Base-by-base conservation (phyloP, 2,329 filamentous ascomycete genomes). In the Botrytis paeoniae region DNA sequence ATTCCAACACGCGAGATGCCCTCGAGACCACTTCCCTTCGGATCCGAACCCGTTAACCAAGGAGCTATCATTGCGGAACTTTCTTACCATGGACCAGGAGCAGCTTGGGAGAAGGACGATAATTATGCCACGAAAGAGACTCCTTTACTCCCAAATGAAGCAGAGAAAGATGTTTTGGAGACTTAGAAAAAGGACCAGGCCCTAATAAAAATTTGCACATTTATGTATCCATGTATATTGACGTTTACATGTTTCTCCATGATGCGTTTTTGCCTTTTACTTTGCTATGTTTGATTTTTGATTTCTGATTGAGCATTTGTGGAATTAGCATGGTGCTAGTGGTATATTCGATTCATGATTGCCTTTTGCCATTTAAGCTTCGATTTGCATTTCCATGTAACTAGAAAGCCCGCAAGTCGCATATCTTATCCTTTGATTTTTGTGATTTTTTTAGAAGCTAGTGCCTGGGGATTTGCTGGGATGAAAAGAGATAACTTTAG, bases 41-140 rank as follows among this genome's bases (percentile, higher is more conserved):
- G 87, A 70, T 88, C 87, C 5, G 86, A 88, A 76, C 85, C 86
- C 79, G 81, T 84, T 73, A 80, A 83, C 73, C 83, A 81, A 66
- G 80, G 70, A 64, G 70, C 78, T 9, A 83, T 57, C 5, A 57
- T 86, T 39, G 79, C 81, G 35, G 79, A 84, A 64, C 85, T 86
- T 29, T 85, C 84, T 75, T 88, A 86, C 76, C 79, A 82, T 69
- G 86, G 86, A 10, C 86, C 87, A 2, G 85, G 86, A 4, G 80
- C 83, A 20, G 78, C 82, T n/a, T 88, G 85, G 80, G 86, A 88
- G 77, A 88, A 85, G 79, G 84, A 83, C 41, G 86, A 88, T 77
- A 75, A 82, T 35, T 80, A 82, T 48, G 79, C 80, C 64, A 77
- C 78, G 16, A 80, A 84, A 72, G 84, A 82, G 64, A 84, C 81